Conservation (phyloP, 768 basidiomycete genomes). For the Mycena belliarum region DNA sequence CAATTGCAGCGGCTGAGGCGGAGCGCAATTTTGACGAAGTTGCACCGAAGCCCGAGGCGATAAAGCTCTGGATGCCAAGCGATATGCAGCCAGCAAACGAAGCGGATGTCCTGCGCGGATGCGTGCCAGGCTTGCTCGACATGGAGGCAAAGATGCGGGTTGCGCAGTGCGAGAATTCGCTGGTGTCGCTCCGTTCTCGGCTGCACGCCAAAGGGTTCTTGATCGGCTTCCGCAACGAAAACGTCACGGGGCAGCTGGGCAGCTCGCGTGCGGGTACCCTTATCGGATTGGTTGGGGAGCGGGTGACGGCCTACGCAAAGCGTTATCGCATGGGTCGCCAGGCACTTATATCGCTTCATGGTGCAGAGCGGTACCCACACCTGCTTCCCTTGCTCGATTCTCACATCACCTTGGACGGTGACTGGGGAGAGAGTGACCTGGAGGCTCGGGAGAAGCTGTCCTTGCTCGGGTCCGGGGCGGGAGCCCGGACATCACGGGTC, state of each 20-base stretch:
- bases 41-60: conserved; percentile 5
- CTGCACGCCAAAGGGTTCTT: conserved; percentile 14
- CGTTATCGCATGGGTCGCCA: conserved; percentile 1
- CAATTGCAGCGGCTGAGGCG: neutral
- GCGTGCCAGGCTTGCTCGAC: neutral
- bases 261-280: neutral
- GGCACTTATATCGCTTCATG: neutral
- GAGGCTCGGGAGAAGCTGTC: conserved; percentile 7
- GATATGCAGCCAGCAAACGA: neutral
- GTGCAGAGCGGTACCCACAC: neutral
- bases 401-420: conserved; percentile 6
- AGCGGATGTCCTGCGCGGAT: neutral
- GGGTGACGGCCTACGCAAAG: neutral
- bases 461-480: neutral
- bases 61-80: conserved; percentile 11
- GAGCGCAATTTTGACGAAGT: neutral
- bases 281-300: conserved; percentile 6
- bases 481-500: neutral
- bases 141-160: conserved; percentile 11
- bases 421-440: neutral
- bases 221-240: conserved; percentile 3
- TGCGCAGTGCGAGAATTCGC: conserved; percentile 1
- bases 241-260: conserved; percentile 1
- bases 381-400: neutral
- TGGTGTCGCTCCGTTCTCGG: neutral